These are phyloP conservation scores for Didymella pomorum DNA, from an alignment of 2,329 filamentous ascomycete species.

Conservation along the genomic window DNA sequence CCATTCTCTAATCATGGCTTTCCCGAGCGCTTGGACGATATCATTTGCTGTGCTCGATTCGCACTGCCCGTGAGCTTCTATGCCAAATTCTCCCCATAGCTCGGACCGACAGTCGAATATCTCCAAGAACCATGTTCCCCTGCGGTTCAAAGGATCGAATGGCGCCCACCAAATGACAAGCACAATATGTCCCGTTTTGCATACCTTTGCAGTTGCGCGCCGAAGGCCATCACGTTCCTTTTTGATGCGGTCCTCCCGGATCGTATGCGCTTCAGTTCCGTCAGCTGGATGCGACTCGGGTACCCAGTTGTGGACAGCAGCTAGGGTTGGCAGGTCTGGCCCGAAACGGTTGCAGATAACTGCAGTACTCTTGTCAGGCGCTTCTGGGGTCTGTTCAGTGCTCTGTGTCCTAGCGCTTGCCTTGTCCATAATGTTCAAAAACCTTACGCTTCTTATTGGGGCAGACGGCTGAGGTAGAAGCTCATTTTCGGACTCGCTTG, in stretches of 20 bases:
- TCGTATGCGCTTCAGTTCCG: no score
- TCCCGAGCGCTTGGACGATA: no score
- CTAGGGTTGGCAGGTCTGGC: background rate
- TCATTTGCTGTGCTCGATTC: no score
- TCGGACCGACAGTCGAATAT: background rate
- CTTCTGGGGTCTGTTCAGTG: background rate
- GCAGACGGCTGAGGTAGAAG: background rate
- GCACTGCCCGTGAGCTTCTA: background rate
- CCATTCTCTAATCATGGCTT: background rate
- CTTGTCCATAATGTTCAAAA: background rate
- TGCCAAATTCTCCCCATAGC: background rate
- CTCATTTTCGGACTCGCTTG: background rate
- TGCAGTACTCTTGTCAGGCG: background rate
- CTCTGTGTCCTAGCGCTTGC: background rate
- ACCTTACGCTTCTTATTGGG: background rate
- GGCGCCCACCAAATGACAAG: background rate
- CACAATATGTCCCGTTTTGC: background rate
- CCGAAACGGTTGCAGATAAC: background rate
- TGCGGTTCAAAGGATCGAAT: slow-evolving; percentile 1
- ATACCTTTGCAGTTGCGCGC: background rate
- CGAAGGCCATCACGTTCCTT: background rate
- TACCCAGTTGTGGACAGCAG: background rate
- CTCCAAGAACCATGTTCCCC: slow-evolving; percentile 1
- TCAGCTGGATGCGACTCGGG: background rate
- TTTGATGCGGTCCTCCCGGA: background rate